These are phyloP conservation scores for Alternaria rosae DNA, from an alignment of 2,329 filamentous ascomycete genomes.

Conservation along the genomic window DNA sequence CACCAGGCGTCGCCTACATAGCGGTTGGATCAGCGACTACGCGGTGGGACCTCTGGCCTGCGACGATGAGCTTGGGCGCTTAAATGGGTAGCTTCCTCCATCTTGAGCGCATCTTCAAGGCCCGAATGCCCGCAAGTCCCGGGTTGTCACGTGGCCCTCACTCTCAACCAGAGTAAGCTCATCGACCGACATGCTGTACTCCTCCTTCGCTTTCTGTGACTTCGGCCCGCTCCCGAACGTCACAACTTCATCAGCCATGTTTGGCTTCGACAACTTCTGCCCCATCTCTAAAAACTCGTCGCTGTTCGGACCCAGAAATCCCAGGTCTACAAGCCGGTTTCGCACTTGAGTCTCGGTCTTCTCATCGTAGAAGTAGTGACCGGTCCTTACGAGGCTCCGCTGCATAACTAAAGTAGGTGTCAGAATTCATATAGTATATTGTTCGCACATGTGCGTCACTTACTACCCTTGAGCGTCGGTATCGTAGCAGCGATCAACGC, in stretches of 20 bases:
- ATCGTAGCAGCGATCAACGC: slow-evolving; percentile 39
- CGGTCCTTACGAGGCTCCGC: slow-evolving; percentile 16
- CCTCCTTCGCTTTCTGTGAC: background rate
- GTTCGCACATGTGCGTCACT: background rate
- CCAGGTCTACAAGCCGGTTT: slow-evolving; percentile 22
- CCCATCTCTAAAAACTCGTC: background rate
- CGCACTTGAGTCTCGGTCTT: slow-evolving; percentile 21
- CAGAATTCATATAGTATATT: accelerated
- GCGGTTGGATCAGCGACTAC: background rate
- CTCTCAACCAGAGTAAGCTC: background rate
- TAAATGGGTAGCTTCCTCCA: background rate
- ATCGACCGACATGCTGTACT: background rate
- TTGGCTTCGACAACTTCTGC: slow-evolving; percentile 3
- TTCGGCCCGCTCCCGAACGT: background rate
- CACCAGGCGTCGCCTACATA: background rate
- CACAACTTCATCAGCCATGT: background rate
- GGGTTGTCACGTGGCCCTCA: background rate
- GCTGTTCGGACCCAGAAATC: slow-evolving; percentile 13
- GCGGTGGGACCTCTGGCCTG: background rate
- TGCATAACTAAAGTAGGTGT: slow-evolving; percentile 19
- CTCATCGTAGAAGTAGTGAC: slow-evolving; percentile 29
- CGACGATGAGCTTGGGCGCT: background rate
- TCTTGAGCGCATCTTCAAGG: background rate
- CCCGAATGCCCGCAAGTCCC: background rate
- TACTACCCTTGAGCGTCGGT: slow-evolving; percentile 31